Conservation (phyloP, 2,329 filamentous ascomycete genomes). For the Knoxdaviesia capensis region DNA sequence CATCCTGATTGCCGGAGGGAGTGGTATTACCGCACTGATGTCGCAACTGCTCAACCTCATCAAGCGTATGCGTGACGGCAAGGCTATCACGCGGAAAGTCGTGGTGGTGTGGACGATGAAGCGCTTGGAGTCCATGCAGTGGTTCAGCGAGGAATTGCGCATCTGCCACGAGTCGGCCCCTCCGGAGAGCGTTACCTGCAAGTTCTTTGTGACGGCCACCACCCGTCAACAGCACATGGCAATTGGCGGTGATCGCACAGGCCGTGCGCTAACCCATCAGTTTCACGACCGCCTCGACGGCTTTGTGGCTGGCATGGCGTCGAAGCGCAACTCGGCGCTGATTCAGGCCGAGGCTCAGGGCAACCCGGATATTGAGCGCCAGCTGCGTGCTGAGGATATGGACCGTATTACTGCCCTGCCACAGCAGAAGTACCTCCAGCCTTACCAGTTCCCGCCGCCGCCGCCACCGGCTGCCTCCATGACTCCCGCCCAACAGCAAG, state of each 20-base stretch:
- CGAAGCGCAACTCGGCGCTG: conserved; percentile 66
- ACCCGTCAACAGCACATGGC: conserved; percentile 23
- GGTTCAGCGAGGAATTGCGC: conserved; percentile 87
- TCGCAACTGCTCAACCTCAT: conserved; percentile 86
- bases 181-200: conserved; percentile 73
- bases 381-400: conserved; percentile 64
- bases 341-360: conserved; percentile 68
- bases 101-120: conserved; percentile 91
- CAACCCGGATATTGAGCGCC: conserved; percentile 57
- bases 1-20: conserved; percentile 81
- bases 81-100: conserved; percentile 77
- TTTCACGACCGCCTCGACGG: conserved; percentile 78
- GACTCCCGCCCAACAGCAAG: conserved; percentile 8
- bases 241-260: conserved; percentile 9
- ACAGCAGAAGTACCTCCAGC: conserved; percentile 41
- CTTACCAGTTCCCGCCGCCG: conserved; percentile 18
- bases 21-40: conserved; percentile 82
- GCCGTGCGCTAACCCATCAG: conserved; percentile 46
- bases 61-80: conserved; percentile 87
- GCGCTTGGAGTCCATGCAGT: conserved; percentile 82
- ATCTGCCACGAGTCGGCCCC: conserved; percentile 84
- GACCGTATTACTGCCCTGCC: conserved; percentile 71
- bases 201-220: conserved; percentile 80
- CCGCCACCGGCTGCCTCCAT: conserved; percentile 8
- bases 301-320: conserved; percentile 69